Conservation (phyloP, 225 moss, liverwort and hornwort genomes). For the Sphagnum contortum region DNA sequence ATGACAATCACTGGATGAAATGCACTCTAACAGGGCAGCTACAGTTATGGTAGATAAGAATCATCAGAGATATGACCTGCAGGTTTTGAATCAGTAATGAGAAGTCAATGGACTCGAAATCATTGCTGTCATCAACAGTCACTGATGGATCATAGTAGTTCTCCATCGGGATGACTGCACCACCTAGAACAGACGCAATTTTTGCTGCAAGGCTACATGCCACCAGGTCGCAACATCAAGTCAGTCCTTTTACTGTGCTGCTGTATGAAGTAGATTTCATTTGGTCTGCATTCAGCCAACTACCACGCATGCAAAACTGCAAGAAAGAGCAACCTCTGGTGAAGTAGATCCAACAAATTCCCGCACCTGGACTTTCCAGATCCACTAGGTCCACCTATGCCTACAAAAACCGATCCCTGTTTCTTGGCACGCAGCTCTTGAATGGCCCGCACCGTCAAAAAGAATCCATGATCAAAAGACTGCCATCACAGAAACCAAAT, state of each 20-base stretch:
- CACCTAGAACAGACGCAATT: conserved; percentile 79
- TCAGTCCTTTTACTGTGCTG: too few species aligned
- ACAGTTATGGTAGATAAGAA: too few species aligned
- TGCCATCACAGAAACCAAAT: conserved; percentile 25
- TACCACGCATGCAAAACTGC: not conserved
- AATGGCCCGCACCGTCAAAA: conserved; percentile 73
- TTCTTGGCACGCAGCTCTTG: conserved; percentile 79
- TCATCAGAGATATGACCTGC: conserved; percentile 23
- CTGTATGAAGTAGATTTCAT: too few species aligned
- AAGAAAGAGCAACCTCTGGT: conserved; percentile 6
- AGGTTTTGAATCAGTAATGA: conserved; percentile 52
- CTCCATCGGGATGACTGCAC: conserved; percentile 65
- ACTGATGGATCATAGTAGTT: conserved; percentile 66
- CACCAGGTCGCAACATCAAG: not conserved
- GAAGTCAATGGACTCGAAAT: conserved; percentile 66
- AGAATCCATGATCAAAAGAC: conserved; percentile 81
- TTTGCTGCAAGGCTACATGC: conserved; percentile 62
- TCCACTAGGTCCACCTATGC: conserved; percentile 84
- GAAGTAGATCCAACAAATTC: not conserved
- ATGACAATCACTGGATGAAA: too few species aligned
- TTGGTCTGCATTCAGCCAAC: too few species aligned
- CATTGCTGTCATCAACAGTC: conserved; percentile 64
- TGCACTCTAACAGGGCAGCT: too few species aligned
- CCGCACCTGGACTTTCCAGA: conserved; percentile 74
- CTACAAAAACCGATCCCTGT: conserved; percentile 55